These are phyloP conservation scores for Kalmusia sp. DNA, from an alignment of 2,329 filamentous ascomycete species.

Conservation along the genomic window DNA sequence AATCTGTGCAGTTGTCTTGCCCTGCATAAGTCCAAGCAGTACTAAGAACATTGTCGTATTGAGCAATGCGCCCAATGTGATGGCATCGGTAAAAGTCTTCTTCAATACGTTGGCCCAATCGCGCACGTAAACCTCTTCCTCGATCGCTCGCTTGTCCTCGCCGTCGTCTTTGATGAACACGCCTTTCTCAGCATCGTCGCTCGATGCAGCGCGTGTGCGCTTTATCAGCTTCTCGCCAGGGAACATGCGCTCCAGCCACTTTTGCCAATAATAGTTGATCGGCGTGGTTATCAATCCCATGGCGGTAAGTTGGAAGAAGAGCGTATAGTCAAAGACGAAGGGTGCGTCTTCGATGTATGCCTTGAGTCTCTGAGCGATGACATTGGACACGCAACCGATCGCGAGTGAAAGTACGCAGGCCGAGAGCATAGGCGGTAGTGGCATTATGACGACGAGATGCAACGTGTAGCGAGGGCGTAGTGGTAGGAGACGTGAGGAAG, in stretches of 20 bases:
- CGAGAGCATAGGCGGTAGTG: conserved; percentile 41
- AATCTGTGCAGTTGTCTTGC: conserved; percentile 41
- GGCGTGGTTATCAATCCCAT: conserved; percentile 77
- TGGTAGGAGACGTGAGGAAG: background rate
- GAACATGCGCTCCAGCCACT: conserved; percentile 75
- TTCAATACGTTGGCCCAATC: conserved; percentile 66
- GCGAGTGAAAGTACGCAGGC: conserved; percentile 43
- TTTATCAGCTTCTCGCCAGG: conserved; percentile 60
- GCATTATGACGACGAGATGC: conserved; percentile 20
- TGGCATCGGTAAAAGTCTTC: conserved; percentile 73
- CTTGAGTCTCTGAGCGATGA: conserved; percentile 46
- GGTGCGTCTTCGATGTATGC: conserved; percentile 42
- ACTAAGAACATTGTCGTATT: conserved; percentile 72
- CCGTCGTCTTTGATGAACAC: conserved; percentile 35
- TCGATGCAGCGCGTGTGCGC: conserved; percentile 19
- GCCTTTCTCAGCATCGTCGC: conserved; percentile 38
- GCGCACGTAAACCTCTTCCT: conserved; percentile 39
- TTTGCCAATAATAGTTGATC: conserved; percentile 87
- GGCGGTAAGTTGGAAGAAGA: conserved; percentile 53
- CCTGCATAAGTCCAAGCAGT: conserved; percentile 62
- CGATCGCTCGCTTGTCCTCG: conserved; percentile 30
- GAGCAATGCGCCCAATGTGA: conserved; percentile 66
- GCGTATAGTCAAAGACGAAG: conserved; percentile 46
- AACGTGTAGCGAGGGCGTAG: background rate
- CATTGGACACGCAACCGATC: conserved; percentile 47